Base-by-base conservation (phyloP, 169 alveolate species). In the Blepharisma undulans region DNA sequence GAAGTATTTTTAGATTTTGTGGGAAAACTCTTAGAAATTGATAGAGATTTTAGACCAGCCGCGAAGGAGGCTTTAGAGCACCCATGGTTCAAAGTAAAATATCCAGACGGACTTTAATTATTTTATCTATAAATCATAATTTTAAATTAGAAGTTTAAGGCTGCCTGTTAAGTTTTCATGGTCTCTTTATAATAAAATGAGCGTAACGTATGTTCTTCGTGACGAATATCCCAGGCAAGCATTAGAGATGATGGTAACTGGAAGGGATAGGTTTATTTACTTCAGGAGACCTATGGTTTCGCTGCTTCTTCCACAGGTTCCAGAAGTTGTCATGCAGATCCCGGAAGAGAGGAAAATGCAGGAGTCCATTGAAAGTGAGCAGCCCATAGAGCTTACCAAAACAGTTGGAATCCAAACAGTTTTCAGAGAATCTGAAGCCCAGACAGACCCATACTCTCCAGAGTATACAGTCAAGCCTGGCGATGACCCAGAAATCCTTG, bases 361-460 rank as follows among this genome's bases (percentile, higher is more conserved):
- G 27, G 82, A 72, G 48, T 76, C 76, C 21, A 66, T 78, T 34
- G 80, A 82, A 12, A 77, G 76, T 48, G 92, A 93, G 76, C 18
- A 4, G 30, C n/a, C 21, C 5, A 76, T 72, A 61, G 78, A 60
- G 0, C 30, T 30, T 22, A 92, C 93, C 25, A 85, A 91, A 80
- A 93, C 96, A 12, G 93, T 95, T 30, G 98, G 94, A 61, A 87
- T 95, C 19, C 97, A 96, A 93, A 96, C 98, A 78, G 93, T 95
- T 74, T 94, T 91, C 93, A 91, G 99, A 84, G 99, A 98, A 94
- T 92, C 96, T 87, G 99, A 95, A 66, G 98, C 98, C 27, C 97
- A 98, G 89, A 98, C 99, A 29, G 97, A 95, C 84, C 99, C 99
- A 22, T 97, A 92, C 93, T 93, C 99, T 12, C 98, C 99, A 14